Evolutionary conservation across 1,139 yeast genomes (phyloP).

Genomic region (Pichia cactophila): DNA sequence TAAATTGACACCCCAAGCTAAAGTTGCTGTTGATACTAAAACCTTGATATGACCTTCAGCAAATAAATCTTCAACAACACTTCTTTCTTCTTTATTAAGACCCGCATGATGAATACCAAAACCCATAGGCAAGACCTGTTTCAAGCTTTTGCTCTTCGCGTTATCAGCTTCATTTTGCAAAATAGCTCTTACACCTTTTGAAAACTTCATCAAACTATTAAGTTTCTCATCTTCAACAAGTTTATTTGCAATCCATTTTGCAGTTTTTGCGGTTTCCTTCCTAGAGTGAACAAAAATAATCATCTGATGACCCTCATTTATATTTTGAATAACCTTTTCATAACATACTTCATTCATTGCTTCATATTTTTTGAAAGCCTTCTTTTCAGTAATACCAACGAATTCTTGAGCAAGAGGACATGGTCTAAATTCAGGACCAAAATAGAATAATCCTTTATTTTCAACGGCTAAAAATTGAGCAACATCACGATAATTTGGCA

Average conservation of each 20-base stretch:
- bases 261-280: slow-evolving; percentile 84
- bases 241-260: slow-evolving; percentile 61
- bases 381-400: slow-evolving; percentile 80
- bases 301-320: slow-evolving; percentile 57
- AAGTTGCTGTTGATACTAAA: slow-evolving; percentile 86
- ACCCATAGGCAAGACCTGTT: slow-evolving; percentile 59
- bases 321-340: slow-evolving; percentile 68
- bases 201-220: slow-evolving; percentile 40
- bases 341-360: slow-evolving; percentile 92
- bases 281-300: slow-evolving; percentile 91
- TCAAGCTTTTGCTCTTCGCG: slow-evolving; percentile 47
- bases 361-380: slow-evolving; percentile 65
- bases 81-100: slow-evolving; percentile 62
- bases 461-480: slow-evolving; percentile 74
- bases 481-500: slow-evolving; percentile 86
- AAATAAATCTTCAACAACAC: slow-evolving; percentile 75
- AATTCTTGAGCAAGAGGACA: slow-evolving; percentile 88
- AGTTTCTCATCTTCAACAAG: slow-evolving; percentile 50
- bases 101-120: slow-evolving; percentile 97
- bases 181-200: slow-evolving; percentile 55
- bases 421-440: slow-evolving; percentile 80
- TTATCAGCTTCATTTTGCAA: slow-evolving; percentile 55
- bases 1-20: slow-evolving; percentile 98
- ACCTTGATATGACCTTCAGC: slow-evolving; percentile 81
- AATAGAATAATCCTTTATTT: slow-evolving; percentile 57